A percentile compares a stretch with the other conserved stretches of the same genome.
Evolutionary conservation across 345 rosid genomes (phyloP).

Genomic region (Turritis glabra): DNA sequence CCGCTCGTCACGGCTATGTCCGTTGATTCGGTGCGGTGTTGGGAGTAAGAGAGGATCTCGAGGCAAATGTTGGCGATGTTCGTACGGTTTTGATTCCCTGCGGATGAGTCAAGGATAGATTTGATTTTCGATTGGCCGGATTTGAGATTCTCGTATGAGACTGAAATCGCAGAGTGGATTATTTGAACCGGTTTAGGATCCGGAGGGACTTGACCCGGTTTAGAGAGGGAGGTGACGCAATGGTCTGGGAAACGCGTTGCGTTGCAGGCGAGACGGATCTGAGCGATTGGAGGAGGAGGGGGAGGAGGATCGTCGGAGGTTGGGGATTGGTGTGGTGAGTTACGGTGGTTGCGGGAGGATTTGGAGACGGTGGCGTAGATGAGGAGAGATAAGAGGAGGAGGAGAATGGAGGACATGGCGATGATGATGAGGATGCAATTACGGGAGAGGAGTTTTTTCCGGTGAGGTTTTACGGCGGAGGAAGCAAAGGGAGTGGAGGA

Average conservation of each 20-base stretch:
- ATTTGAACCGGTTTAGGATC: conserved; percentile 59
- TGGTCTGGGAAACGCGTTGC: conserved; percentile 61
- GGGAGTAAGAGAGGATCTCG: conserved; percentile 54
- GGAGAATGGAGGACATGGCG: conserved; percentile 33
- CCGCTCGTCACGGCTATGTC: conserved; percentile 42
- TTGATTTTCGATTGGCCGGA: conserved; percentile 55
- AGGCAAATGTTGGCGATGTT: conserved; percentile 58
- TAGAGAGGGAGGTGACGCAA: conserved; percentile 47
- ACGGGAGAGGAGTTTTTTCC: conserved; percentile 26
- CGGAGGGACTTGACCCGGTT: conserved; percentile 43
- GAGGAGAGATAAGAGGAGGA: conserved; percentile 39
- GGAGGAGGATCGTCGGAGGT: background rate
- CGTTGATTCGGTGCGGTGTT: conserved; percentile 49
- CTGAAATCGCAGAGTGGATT: conserved; percentile 62
- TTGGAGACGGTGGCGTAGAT: conserved; percentile 36
- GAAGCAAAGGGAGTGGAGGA: conserved; percentile 37
- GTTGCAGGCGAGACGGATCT: conserved; percentile 58
- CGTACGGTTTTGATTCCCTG: conserved; percentile 56
- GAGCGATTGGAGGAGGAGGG: conserved; percentile 29
- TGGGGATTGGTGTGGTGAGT: conserved; percentile 6
- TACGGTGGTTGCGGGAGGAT: conserved; percentile 28
- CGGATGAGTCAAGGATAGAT: conserved; percentile 53
- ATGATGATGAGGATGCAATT: conserved; percentile 21
- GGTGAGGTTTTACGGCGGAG: conserved; percentile 30
- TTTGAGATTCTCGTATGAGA: conserved; percentile 57